A percentile compares a stretch with the other conserved stretches of the same genome.
These are phyloP conservation scores for Coniella vitis DNA, from an alignment of 2,329 filamentous ascomycete genomes.

Conservation along the genomic window DNA sequence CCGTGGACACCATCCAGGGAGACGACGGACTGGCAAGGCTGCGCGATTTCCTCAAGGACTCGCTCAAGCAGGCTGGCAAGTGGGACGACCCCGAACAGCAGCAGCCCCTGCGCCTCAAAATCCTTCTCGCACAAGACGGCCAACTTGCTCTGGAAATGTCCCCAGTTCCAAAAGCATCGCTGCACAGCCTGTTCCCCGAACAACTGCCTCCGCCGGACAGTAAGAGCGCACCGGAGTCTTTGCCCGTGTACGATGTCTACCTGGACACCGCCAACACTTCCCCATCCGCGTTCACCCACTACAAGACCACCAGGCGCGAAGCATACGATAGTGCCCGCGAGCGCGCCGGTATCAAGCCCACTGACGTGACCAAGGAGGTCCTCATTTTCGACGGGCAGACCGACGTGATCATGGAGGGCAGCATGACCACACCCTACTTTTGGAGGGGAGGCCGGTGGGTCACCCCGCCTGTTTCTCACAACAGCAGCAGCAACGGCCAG, in stretches of 20 bases:
- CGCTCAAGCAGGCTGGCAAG: constrained; percentile 11
- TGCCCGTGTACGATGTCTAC: constrained; percentile 35
- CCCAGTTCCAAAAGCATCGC: constrained; percentile 30
- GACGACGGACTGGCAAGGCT: constrained; percentile 38
- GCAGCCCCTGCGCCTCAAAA: constrained; percentile 42
- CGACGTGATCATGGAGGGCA: constrained; percentile 75
- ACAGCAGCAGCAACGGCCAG: constrained; percentile 23
- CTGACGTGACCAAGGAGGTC: constrained; percentile 57
- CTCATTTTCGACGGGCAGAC: constrained; percentile 58
- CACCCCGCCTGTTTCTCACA: constrained; percentile 59
- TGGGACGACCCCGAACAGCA: constrained; percentile 19
- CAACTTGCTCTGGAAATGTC: constrained; percentile 35
- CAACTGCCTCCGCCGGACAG: constrained; percentile 40
- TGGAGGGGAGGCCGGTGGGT: constrained; percentile 68
- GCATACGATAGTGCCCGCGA: constrained; percentile 66
- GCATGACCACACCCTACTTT: constrained; percentile 76
- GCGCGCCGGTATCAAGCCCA: constrained; percentile 47
- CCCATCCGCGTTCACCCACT: constrained; percentile 63
- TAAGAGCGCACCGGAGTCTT: constrained; percentile 17
- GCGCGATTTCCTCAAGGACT: constrained; percentile 28
- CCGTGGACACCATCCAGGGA: constrained; percentile 38
- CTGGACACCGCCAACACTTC: constrained; percentile 36
- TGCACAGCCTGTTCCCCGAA: constrained; percentile 51
- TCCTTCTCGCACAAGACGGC: constrained; percentile 47
- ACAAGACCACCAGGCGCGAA: constrained; percentile 73